Percentiles rank a stretch among this genome's conserved stretches.
phyloP scores from a whole-genome alignment of 164 flowering plant genomes.

The Akebia trifoliata region DNA sequence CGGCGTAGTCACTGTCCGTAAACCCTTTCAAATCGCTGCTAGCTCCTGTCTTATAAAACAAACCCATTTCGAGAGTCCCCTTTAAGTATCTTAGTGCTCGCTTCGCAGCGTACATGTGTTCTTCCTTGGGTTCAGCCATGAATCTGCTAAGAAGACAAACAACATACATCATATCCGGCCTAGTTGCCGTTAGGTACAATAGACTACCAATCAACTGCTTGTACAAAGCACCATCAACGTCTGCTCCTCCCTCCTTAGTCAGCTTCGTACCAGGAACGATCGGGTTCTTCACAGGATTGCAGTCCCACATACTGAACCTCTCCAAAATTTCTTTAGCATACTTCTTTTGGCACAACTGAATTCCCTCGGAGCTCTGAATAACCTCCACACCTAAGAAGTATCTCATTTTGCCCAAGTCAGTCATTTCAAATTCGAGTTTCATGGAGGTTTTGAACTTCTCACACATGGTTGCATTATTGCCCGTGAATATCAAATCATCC shows the following conservation, averaged over 20 bases:
- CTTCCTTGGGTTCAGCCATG: neutral
- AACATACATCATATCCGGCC: neutral
- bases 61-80: neutral
- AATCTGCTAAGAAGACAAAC: neutral
- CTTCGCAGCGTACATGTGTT: neutral
- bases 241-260: neutral
- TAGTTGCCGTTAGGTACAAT: neutral
- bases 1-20: too few relatives aligned
- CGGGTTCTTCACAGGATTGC: neutral
- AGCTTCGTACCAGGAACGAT: neutral
- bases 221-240: neutral
- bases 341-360: neutral
- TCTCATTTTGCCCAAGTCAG: too few relatives aligned
- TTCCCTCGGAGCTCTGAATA: neutral
- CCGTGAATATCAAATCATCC: neutral
- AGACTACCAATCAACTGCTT: conserved; percentile 1
- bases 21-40: neutral
- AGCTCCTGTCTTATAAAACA: neutral
- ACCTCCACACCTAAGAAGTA: too few relatives aligned
- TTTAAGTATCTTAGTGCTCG: neutral
- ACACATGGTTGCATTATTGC: neutral
- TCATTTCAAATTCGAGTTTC: too few relatives aligned
- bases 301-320: neutral
- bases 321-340: neutral
- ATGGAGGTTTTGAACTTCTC: neutral